Evolutionary conservation across 2,329 filamentous ascomycete species (phyloP).

Genomic region (Hypoxylon rubiginosum): DNA sequence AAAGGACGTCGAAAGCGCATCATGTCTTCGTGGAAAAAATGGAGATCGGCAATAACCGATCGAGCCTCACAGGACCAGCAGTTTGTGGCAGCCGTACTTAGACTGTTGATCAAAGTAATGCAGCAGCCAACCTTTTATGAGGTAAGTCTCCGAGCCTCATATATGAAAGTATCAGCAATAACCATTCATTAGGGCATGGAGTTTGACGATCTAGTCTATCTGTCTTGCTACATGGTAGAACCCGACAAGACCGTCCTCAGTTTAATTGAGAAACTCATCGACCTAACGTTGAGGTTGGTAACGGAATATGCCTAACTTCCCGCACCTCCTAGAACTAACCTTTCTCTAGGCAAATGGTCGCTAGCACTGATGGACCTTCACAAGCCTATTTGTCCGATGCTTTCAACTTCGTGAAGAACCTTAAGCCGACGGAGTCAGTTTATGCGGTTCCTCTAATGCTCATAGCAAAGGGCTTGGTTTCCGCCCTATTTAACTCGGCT

Average conservation of each 20-base stretch:
- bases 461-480: slow-evolving; percentile 45
- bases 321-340: slow-evolving; percentile 32
- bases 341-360: slow-evolving; percentile 45
- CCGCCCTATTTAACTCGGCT: slow-evolving; percentile 36
- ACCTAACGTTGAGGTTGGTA: slow-evolving; percentile 48
- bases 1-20: slow-evolving; percentile 51
- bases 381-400: slow-evolving; percentile 45
- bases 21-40: slow-evolving; percentile 52
- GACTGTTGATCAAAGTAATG: slow-evolving; percentile 49
- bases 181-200: slow-evolving; percentile 48
- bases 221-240: slow-evolving; percentile 41
- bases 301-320: neutral
- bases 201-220: slow-evolving; percentile 48
- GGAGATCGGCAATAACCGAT: slow-evolving; percentile 41
- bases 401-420: slow-evolving; percentile 41
- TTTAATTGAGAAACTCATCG: slow-evolving; percentile 46
- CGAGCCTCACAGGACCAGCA: slow-evolving; percentile 38
- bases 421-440: slow-evolving; percentile 32
- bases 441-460: slow-evolving; percentile 40
- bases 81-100: slow-evolving; percentile 45
- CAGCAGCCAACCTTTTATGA: slow-evolving; percentile 53
- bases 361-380: slow-evolving; percentile 44
- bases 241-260: slow-evolving; percentile 30
- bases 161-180: slow-evolving; percentile 10
- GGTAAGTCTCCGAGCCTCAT: slow-evolving; percentile 28